phyloP scores from a whole-genome alignment of 768 basidiomycete species.

The Tulasnella calospora region DNA sequence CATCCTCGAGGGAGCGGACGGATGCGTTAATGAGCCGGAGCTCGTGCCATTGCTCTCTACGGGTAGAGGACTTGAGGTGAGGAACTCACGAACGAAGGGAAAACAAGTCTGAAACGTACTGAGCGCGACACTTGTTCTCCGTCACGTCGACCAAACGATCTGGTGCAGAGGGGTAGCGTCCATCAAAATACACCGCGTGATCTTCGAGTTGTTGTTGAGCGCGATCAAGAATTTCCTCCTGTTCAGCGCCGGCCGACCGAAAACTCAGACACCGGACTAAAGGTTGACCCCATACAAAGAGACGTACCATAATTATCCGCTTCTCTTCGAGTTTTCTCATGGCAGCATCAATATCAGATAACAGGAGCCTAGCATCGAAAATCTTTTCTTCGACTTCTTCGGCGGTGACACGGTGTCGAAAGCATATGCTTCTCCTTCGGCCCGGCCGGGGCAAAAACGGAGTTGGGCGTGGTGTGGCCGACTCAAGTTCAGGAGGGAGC shows the following conservation, averaged over 20 bases:
- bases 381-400: not conserved
- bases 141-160: not conserved
- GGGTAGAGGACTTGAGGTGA: not conserved
- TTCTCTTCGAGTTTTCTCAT: not conserved
- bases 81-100: not conserved
- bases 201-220: slow-evolving; percentile 13
- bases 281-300: not conserved
- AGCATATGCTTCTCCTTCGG: not conserved
- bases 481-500: not conserved
- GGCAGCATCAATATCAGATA: not conserved
- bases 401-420: not conserved
- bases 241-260: not conserved
- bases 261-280: not conserved
- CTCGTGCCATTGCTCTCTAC: not conserved
- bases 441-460: not conserved
- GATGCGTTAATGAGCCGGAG: not conserved
- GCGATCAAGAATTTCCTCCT: slow-evolving; percentile 17
- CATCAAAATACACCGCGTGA: slow-evolving; percentile 17
- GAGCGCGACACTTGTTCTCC: not conserved
- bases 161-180: slow-evolving; percentile 9
- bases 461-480: not conserved
- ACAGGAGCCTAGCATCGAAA: not conserved
- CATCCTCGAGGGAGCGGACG: not conserved
- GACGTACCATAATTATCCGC: not conserved
- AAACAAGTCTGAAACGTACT: not conserved